These are phyloP conservation scores for Seiridium unicorne DNA, from an alignment of 2,329 filamentous ascomycete genomes.

Conservation along the genomic window DNA sequence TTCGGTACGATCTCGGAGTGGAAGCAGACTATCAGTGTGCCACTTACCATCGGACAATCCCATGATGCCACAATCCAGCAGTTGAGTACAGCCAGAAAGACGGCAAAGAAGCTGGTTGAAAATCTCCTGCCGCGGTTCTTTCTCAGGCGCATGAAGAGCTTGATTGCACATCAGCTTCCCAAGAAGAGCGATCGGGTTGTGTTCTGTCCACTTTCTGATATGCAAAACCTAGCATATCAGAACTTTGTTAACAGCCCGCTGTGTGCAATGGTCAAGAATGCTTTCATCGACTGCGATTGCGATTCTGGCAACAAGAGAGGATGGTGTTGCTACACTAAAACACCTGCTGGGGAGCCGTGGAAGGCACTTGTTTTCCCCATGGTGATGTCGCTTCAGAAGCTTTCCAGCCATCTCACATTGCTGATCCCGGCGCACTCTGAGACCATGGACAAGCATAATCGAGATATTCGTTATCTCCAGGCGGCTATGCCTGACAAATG, in stretches of 20 bases:
- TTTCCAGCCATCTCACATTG: constrained; percentile 90
- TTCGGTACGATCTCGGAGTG: constrained; percentile 68
- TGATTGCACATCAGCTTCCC: constrained; percentile 89
- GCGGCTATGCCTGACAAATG: constrained; percentile 73
- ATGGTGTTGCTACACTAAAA: constrained; percentile 70
- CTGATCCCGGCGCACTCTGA: constrained; percentile 71
- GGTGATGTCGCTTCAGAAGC: constrained; percentile 78
- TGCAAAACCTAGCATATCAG: constrained; percentile 80
- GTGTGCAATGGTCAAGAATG: constrained; percentile 65
- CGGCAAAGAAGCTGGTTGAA: constrained; percentile 79
- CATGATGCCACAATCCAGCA: constrained; percentile 86
- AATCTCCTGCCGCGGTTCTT: constrained; percentile 91
- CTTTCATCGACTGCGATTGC: constrained; percentile 69
- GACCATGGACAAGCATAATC: constrained; percentile 68
- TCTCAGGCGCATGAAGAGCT: constrained; percentile 84
- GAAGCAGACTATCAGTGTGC: constrained; percentile 74
- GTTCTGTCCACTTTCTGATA: constrained; percentile 85
- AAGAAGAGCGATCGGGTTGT: constrained; percentile 94
- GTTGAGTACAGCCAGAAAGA: constrained; percentile 76
- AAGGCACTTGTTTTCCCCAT: constrained; percentile 79
- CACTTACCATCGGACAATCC: constrained; percentile 83
- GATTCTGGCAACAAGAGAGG: constrained; percentile 68
- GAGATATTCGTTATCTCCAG: constrained; percentile 72
- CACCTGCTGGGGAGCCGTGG: constrained; percentile 67
- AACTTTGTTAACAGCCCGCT: constrained; percentile 74